A percentile compares a stretch with the other conserved stretches of the same genome.
phyloP scores from a whole-genome alignment of 176 grass and related monocot species.

The Juncus inflexus region DNA sequence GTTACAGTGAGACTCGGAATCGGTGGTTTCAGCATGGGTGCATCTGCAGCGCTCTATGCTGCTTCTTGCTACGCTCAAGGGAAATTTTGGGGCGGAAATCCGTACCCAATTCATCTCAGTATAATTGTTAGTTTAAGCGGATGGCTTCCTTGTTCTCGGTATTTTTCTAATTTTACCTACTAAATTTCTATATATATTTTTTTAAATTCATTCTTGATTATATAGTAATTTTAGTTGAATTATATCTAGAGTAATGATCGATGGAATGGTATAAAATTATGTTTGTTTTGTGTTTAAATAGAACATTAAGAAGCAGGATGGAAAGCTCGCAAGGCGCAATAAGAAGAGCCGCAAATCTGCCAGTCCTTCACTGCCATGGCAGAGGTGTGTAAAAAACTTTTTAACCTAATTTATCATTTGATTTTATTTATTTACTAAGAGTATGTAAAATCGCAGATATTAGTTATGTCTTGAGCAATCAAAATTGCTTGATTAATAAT shows the following conservation, averaged over 20 bases:
- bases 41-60: slow-evolving; percentile 63
- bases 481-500: slow-evolving; percentile 1
- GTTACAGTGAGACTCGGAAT: slow-evolving; percentile 84
- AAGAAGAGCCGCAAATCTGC: slow-evolving; percentile 59
- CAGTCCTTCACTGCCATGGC: slow-evolving; percentile 77
- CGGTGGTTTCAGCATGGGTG: slow-evolving; percentile 92
- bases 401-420: neutral
- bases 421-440: neutral
- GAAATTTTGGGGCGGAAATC: slow-evolving; percentile 51
- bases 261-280: no score
- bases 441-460: neutral
- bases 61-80: slow-evolving; percentile 72
- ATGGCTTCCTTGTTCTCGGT: slow-evolving; percentile 97
- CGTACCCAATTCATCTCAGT: slow-evolving; percentile 65
- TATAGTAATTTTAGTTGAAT: neutral
- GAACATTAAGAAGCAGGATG: slow-evolving; percentile 73
- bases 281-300: slow-evolving; percentile 24
- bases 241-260: neutral
- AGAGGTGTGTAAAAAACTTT: slow-evolving; percentile 32
- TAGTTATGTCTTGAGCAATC: neutral
- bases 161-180: neutral
- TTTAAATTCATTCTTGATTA: neutral
- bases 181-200: no score
- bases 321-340: slow-evolving; percentile 67
- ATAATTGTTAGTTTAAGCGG: slow-evolving; percentile 66